Conservation (phyloP, 805 yeast genomes). For the Myxozyma lipomycoides region DNA sequence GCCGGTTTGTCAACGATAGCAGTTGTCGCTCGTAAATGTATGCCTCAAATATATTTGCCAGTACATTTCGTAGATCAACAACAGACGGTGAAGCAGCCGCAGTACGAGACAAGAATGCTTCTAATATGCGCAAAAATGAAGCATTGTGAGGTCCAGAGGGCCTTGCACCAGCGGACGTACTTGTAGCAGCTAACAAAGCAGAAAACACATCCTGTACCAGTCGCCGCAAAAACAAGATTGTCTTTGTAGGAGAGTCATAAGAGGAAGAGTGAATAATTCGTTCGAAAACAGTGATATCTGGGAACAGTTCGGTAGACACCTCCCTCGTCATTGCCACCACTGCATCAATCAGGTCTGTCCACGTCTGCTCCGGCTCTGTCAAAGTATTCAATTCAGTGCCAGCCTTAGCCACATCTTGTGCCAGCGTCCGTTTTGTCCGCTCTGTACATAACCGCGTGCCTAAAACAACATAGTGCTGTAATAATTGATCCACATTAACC, state of each 20-base stretch:
- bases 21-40: constrained; percentile 28
- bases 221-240: constrained; percentile 22
- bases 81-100: constrained; percentile 28
- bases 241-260: constrained; percentile 25
- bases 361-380: constrained; percentile 21
- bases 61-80: constrained; percentile 25
- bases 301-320: constrained; percentile 22
- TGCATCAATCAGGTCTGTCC: constrained; percentile 26
- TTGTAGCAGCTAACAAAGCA: constrained; percentile 25
- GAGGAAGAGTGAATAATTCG: constrained; percentile 22
- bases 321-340: constrained; percentile 25
- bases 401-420: neutral
- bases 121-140: constrained; percentile 24
- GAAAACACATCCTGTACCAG: constrained; percentile 30
- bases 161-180: constrained; percentile 3
- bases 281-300: constrained; percentile 23
- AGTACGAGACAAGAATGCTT: constrained; percentile 22
- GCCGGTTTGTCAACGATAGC: constrained; percentile 21
- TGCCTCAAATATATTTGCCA: constrained; percentile 28
- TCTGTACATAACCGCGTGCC: constrained; percentile 27
- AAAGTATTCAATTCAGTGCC: neutral
- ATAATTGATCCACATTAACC: constrained; percentile 13
- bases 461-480: constrained; percentile 25
- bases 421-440: constrained; percentile 6
- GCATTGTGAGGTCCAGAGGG: neutral